Conservation (phyloP, 1,284 basidiomycete genomes). For the Ceratobasidium sp. region DNA sequence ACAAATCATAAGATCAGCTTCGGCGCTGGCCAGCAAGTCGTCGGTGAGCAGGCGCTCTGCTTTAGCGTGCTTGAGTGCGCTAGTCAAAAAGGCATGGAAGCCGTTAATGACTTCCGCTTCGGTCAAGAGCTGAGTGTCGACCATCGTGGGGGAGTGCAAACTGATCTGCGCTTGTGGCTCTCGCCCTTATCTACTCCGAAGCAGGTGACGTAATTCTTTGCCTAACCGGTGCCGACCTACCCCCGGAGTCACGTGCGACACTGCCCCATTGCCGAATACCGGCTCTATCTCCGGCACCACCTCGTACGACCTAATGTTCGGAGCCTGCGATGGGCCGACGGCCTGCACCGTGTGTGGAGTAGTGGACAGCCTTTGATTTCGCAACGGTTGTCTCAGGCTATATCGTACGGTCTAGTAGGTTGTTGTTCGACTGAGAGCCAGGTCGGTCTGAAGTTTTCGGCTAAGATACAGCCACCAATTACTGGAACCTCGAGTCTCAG, state of each 20-base stretch:
- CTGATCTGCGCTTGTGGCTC: slow-evolving; percentile 29
- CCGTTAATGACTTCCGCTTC: slow-evolving; percentile 77
- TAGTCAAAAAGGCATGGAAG: slow-evolving; percentile 84
- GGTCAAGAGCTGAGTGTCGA: slow-evolving; percentile 57
- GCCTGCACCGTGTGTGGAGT: background rate
- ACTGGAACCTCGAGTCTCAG: background rate
- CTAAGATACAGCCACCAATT: background rate
- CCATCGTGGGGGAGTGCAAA: slow-evolving; percentile 41
- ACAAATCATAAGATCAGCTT: slow-evolving; percentile 84
- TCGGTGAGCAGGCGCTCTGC: slow-evolving; percentile 77
- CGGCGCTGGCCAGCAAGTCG: slow-evolving; percentile 77
- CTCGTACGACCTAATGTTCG: slow-evolving; percentile 14
- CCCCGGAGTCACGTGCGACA: slow-evolving; percentile 26
- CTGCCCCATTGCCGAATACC: slow-evolving; percentile 30
- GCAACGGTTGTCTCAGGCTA: background rate
- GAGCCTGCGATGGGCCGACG: background rate
- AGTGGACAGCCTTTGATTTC: background rate
- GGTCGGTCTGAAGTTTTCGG: background rate
- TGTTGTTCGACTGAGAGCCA: background rate
- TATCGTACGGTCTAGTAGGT: background rate
- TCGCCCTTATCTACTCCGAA: slow-evolving; percentile 18
- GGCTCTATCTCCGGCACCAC: slow-evolving; percentile 15
- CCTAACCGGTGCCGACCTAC: slow-evolving; percentile 12
- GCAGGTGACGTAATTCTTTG: slow-evolving; percentile 21
- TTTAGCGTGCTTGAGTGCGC: slow-evolving; percentile 79